Base-by-base conservation (phyloP, 164 flowering plant species). In the Nymphaea thermarum region DNA sequence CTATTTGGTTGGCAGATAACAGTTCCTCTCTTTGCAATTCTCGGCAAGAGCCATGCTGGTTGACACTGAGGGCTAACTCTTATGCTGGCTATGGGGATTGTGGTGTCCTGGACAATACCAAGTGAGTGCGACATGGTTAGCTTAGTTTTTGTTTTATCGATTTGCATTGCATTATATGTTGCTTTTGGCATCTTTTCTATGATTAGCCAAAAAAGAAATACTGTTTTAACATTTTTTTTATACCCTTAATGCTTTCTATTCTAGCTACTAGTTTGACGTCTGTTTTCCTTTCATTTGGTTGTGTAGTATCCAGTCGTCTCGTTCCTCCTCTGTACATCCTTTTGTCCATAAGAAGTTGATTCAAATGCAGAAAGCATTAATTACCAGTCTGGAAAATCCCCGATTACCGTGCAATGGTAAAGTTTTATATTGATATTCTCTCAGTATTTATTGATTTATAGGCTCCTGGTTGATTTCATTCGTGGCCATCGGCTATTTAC, bases 311-410 rank as follows among this genome's bases (percentile, higher is more conserved):
- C 0, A 51, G 57, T 51, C 57, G 8, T 51, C 57, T 51, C 57
- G 57, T 25, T 25, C 36, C 36, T 81, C 72, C 65, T 76, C 68
- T 67, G 64, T 84, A 60, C 91, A 89, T 65, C 89, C 91, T 4
- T 76, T 74, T 73, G 78, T 87, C 68, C 71, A 25, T 60, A 74
- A 75, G 70, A 84, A 77, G 57, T 62, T 89, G 80, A 65, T 68
- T 69, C 76, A 81, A 67, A 66, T 82, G 65, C 80, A 71, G 72
- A 71, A 64, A 47, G 73, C 73, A 62, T 4, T 53, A 63, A 61
- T 70, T 71, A 16, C 57, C 7, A 68, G 75, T 66, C 66, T 71
- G 62, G 69, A 64, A 43, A 74, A 68, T 42, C 64, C 66, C 18
- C 43, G 25, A 64, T 4, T 10, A 44, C 76, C 66, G 25, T 55